phyloP scores from a whole-genome alignment of 2,329 filamentous ascomycete genomes.

The Calonectria fujianensis region DNA sequence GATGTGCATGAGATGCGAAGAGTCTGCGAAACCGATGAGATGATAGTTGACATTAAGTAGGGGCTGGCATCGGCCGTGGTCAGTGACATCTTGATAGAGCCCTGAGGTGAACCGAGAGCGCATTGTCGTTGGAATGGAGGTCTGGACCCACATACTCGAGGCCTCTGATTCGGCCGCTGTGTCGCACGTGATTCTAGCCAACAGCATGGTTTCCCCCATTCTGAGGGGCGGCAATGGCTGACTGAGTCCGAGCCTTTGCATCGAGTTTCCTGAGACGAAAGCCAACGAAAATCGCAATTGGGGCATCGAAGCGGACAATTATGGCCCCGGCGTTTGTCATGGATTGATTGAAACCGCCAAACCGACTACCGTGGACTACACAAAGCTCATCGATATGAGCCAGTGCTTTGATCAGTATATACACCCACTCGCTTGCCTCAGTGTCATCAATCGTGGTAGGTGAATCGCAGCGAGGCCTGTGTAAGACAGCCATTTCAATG shows the following conservation, averaged over 20 bases:
- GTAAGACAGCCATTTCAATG: conserved; percentile 33
- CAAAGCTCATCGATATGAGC: conserved; percentile 34
- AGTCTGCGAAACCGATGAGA: not conserved
- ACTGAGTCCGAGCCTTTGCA: conserved; percentile 52
- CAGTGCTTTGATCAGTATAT: conserved; percentile 39
- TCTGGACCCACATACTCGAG: conserved; percentile 46
- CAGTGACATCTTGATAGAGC: conserved; percentile 28
- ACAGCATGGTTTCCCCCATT: conserved; percentile 51
- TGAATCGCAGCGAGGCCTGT: conserved; percentile 34
- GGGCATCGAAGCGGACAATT: conserved; percentile 42
- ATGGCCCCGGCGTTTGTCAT: conserved; percentile 40
- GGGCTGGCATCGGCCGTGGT: not conserved
- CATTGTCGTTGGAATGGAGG: conserved; percentile 38
- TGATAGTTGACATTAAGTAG: conserved; percentile 20
- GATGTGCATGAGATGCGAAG: not conserved
- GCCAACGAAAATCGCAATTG: conserved; percentile 48
- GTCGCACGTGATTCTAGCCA: conserved; percentile 52
- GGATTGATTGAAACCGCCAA: conserved; percentile 42
- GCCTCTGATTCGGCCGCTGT: conserved; percentile 49
- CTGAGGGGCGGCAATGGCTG: conserved; percentile 56
- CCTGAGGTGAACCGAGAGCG: conserved; percentile 15
- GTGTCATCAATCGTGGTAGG: conserved; percentile 41
- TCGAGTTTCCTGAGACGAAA: conserved; percentile 37
- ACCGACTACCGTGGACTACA: conserved; percentile 39
- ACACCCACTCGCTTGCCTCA: conserved; percentile 38